A percentile compares a stretch with the other conserved stretches of the same genome.
Evolutionary conservation across 2,329 filamentous ascomycete species (phyloP).

Genomic region (Leptosphaerulina australis): DNA sequence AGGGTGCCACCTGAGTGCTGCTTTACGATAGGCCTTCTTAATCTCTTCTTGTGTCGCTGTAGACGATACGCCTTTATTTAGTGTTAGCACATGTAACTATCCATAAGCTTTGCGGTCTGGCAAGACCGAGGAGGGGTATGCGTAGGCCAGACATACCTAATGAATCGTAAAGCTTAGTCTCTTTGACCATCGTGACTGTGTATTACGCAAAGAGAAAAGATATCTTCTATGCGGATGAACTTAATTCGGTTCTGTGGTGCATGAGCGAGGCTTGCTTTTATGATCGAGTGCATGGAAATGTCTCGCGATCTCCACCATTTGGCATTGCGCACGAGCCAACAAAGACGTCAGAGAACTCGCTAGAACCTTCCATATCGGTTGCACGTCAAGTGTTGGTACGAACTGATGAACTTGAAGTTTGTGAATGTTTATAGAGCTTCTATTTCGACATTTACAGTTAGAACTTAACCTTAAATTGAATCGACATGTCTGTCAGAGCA

Average conservation of each 20-base stretch:
- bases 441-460: slow-evolving; percentile 24
- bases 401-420: slow-evolving; percentile 12
- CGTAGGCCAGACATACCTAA: slow-evolving; percentile 57
- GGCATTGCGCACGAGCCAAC: slow-evolving; percentile 25
- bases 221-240: slow-evolving; percentile 23
- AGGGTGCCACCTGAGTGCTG: slow-evolving; percentile 89
- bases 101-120: slow-evolving; percentile 14
- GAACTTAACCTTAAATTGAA: slow-evolving; percentile 31
- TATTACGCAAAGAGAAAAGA: slow-evolving; percentile 11
- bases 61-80: slow-evolving; percentile 66
- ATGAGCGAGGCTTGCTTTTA: slow-evolving; percentile 37
- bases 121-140: slow-evolving; percentile 32
- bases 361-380: slow-evolving; percentile 41
- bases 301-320: slow-evolving; percentile 38
- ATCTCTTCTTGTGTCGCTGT: slow-evolving; percentile 89
- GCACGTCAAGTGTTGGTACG: neutral
- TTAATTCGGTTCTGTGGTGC: slow-evolving; percentile 22
- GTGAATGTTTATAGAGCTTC: slow-evolving; percentile 20
- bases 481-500: slow-evolving; percentile 28
- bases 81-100: slow-evolving; percentile 30
- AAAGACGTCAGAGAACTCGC: slow-evolving; percentile 46
- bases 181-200: slow-evolving; percentile 76
- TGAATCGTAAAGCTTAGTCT: slow-evolving; percentile 93
- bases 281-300: slow-evolving; percentile 28
- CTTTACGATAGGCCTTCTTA: slow-evolving; percentile 93